Base-by-base conservation (phyloP, 176 grass and related monocot genomes). In the Puya raimondii region DNA sequence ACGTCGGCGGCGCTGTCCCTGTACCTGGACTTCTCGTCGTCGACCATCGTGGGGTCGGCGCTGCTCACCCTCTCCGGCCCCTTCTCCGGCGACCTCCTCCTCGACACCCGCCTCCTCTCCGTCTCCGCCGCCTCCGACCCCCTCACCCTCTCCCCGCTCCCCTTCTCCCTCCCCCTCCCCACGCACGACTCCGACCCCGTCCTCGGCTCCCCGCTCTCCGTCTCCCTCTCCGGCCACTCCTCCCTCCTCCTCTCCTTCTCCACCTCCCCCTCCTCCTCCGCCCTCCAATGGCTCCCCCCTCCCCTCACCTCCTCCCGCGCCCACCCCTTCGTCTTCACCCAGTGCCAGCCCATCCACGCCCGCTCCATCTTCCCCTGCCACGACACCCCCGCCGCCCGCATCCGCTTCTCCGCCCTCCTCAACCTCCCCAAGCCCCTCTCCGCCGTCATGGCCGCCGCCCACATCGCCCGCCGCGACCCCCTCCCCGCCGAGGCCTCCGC, bases 291-390 rank as follows among this genome's bases (percentile, higher is more conserved):
- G 89, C 83, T 88, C 2, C 61, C 82, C 23, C 85, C 89, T 17
- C 76, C 71, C 47, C 90, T 86, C 69, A 88, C 80, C 51, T 64
- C 82, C 61, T 67, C 78, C 33, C 74, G 76, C 7, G 21, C 16
- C 1, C 74, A 76, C 58, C 86, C 90, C 63, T 97, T 89, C 21
- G 89, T 91, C 58, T 97, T 81, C 86, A 92, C 93, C 21, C 93
- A 97, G 84, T 97, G 93, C 68, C 89, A 92, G 4, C 85, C 93
- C 79, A 85, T 97, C 73, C 93, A 97, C 65, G 89, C 86, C 50
- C 88, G 93, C 27, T 97, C 93, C 51, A 42, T 96, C 75, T 96
- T 96, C 84, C 93, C 92, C 17, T 90, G 79, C 81, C 20, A 77
- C 27, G 74, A 77, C 65, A 77, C 74, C 10, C 74, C 74, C 25